A percentile compares a stretch with the other conserved stretches of the same genome.
phyloP scores from a whole-genome alignment of 148 eudicot genomes.

The Rhododendron kiyosumense region DNA sequence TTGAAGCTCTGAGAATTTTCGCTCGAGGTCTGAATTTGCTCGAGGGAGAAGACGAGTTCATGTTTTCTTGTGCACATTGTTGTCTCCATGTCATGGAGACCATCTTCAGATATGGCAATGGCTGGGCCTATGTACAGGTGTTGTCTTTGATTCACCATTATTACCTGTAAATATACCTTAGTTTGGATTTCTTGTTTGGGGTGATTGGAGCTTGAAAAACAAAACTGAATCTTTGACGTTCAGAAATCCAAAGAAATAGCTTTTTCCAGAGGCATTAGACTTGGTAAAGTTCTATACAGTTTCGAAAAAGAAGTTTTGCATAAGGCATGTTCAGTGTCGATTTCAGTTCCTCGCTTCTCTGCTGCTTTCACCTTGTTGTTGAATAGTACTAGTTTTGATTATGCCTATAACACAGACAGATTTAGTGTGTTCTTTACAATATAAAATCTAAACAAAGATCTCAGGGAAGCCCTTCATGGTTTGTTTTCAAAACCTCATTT shows the following conservation, averaged over 20 bases:
- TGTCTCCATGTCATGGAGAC: constrained; percentile 75
- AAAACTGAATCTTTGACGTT: neutral
- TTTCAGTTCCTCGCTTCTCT: neutral
- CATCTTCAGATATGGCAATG: constrained; percentile 81
- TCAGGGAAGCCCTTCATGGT: neutral
- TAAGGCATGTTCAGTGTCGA: neutral
- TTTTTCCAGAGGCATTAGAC: neutral
- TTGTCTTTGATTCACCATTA: neutral
- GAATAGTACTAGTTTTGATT: neutral
- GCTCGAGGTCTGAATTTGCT: constrained; percentile 83
- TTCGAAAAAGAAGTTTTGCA: neutral
- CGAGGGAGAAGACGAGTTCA: constrained; percentile 97
- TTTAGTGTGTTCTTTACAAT: neutral
- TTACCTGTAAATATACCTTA: neutral
- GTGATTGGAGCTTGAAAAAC: constrained; percentile 5
- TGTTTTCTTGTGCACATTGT: constrained; percentile 98
- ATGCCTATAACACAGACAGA: neutral
- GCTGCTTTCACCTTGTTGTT: neutral
- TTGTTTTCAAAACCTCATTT: neutral
- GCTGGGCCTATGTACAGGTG: constrained; percentile 99
- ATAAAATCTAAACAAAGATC: neutral
- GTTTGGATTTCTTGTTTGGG: neutral
- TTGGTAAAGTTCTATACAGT: neutral
- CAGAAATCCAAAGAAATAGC: neutral
- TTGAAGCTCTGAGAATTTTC: constrained; percentile 76